Evolutionary conservation across 768 basidiomycete species (phyloP).

Genomic region (Tricholoma flavovirens): DNA sequence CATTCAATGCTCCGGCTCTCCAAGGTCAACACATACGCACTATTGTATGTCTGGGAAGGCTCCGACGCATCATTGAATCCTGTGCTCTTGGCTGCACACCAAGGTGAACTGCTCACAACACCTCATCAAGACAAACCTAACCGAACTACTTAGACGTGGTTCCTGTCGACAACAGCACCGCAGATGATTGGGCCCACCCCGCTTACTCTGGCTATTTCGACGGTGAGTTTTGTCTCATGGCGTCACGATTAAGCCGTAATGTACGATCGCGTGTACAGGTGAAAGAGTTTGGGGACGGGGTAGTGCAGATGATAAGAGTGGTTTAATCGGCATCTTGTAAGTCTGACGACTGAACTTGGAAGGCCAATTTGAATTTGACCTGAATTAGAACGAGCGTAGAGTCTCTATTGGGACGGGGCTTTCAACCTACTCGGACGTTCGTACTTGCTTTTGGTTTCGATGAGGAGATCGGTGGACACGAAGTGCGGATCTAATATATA

Average conservation of each 20-base stretch:
- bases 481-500: slow-evolving; percentile 24
- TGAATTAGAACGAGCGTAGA: slow-evolving; percentile 48
- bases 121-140: not conserved
- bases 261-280: slow-evolving; percentile 17
- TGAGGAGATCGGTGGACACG: slow-evolving; percentile 57
- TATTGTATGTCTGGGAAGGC: slow-evolving; percentile 72
- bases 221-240: slow-evolving; percentile 25
- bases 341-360: slow-evolving; percentile 4
- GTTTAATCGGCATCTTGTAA: slow-evolving; percentile 63
- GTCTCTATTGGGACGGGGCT: slow-evolving; percentile 55
- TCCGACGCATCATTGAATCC: slow-evolving; percentile 60
- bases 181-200: slow-evolving; percentile 47
- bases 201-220: slow-evolving; percentile 57
- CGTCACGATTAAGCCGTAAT: not conserved
- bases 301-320: slow-evolving; percentile 68
- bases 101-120: slow-evolving; percentile 35
- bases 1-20: slow-evolving; percentile 55
- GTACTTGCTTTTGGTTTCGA: slow-evolving; percentile 71
- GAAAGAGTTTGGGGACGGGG: slow-evolving; percentile 74
- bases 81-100: slow-evolving; percentile 61
- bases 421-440: slow-evolving; percentile 56
- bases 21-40: slow-evolving; percentile 71
- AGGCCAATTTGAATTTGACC: not conserved
- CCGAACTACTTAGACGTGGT: slow-evolving; percentile 44
- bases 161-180: slow-evolving; percentile 47